These are phyloP conservation scores for Aureobasidium mangrovei DNA, from an alignment of 2,329 filamentous ascomycete species.

Conservation along the genomic window DNA sequence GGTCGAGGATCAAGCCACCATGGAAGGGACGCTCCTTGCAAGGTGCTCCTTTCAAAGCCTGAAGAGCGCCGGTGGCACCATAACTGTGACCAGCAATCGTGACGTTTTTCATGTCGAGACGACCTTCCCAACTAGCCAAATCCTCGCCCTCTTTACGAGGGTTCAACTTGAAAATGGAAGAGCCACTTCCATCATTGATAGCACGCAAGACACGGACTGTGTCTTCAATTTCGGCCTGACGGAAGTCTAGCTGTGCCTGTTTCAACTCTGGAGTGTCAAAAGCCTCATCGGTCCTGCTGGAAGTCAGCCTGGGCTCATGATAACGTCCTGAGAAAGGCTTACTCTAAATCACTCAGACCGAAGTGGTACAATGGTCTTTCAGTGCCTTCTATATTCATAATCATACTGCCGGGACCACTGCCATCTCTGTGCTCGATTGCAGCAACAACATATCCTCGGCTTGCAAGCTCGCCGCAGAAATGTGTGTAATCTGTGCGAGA, in stretches of 20 bases:
- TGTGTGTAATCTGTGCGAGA: slow-evolving; percentile 39
- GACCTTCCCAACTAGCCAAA: slow-evolving; percentile 43
- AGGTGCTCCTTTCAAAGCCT: slow-evolving; percentile 46
- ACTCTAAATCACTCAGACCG: slow-evolving; percentile 17
- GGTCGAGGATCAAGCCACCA: slow-evolving; percentile 55
- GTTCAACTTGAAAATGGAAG: slow-evolving; percentile 35
- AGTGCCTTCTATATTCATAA: slow-evolving; percentile 28
- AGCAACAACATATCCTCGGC: slow-evolving; percentile 37
- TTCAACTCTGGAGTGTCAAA: slow-evolving; percentile 30
- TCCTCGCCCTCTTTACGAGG: slow-evolving; percentile 39
- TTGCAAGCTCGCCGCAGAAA: slow-evolving; percentile 38
- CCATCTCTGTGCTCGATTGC: slow-evolving; percentile 41
- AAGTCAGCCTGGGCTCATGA: neutral
- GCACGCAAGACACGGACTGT: slow-evolving; percentile 33
- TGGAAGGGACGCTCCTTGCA: slow-evolving; percentile 39
- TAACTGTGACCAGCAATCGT: slow-evolving; percentile 57
- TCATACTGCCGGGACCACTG: slow-evolving; percentile 36
- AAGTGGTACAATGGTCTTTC: slow-evolving; percentile 17
- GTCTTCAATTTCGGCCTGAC: slow-evolving; percentile 39
- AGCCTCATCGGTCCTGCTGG: neutral
- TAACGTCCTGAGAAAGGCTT: neutral
- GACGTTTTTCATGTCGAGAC: slow-evolving; percentile 48
- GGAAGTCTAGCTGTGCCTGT: slow-evolving; percentile 34
- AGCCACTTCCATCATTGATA: slow-evolving; percentile 32
- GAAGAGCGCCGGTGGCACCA: slow-evolving; percentile 55